Conservation (phyloP, 1,284 basidiomycete species). For the Takashimella tepidaria region DNA sequence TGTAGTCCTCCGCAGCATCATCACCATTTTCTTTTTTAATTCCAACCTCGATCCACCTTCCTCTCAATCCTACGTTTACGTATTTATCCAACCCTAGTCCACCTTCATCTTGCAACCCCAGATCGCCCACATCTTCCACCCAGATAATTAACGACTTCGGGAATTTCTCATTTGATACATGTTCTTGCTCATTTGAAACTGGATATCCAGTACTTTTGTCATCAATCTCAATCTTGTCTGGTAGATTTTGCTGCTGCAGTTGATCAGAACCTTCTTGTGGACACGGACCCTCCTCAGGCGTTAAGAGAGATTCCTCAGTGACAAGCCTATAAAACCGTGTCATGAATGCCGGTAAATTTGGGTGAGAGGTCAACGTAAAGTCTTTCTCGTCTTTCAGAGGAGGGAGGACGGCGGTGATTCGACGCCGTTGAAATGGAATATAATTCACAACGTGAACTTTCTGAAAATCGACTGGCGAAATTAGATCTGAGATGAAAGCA, state of each 20-base stretch:
- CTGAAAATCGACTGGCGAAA: not conserved
- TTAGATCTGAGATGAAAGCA: not conserved
- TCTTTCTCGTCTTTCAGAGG: slow-evolving; percentile 6
- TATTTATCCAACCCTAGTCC: slow-evolving; percentile 5
- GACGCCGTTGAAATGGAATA: slow-evolving; percentile 30
- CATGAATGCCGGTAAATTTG: slow-evolving; percentile 10
- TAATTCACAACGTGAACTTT: slow-evolving; percentile 15
- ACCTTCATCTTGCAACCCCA: slow-evolving; percentile 1
- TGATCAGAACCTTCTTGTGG: too few species aligned
- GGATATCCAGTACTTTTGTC: too few species aligned
- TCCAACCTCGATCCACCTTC: slow-evolving; percentile 36
- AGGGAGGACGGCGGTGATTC: slow-evolving; percentile 17
- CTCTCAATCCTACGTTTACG: slow-evolving; percentile 34
- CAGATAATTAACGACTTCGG: too few species aligned
- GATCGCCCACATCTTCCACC: slow-evolving; percentile 19
- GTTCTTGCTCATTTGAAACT: too few species aligned
- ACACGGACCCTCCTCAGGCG: slow-evolving; percentile 25
- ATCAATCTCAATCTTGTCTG: too few species aligned
- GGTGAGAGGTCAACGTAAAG: not conserved
- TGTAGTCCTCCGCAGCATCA: not conserved
- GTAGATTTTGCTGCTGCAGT: too few species aligned
- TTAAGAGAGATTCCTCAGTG: slow-evolving; percentile 34
- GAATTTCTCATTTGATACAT: too few species aligned
- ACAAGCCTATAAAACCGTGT: slow-evolving; percentile 17
- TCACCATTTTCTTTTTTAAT: too few species aligned